Evolutionary conservation across 257 asterid genomes (phyloP).

Genomic region (Voacanga thouarsii): DNA sequence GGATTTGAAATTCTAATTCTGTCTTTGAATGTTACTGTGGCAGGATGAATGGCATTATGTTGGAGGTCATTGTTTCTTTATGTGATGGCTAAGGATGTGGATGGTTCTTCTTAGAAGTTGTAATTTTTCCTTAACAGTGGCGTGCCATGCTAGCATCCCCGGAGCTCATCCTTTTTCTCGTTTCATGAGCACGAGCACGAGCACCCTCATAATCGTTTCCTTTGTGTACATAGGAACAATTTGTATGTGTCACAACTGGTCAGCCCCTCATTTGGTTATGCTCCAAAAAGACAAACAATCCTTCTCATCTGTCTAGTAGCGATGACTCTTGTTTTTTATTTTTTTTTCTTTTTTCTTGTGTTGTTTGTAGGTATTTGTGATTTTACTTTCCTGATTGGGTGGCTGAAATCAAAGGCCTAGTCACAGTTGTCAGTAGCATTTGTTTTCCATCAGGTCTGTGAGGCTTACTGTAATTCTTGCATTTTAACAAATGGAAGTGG

Average conservation of each 20-base stretch:
- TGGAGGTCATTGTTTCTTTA: not conserved
- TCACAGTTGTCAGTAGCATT: not conserved
- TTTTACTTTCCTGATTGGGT: not conserved
- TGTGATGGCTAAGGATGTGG: not conserved
- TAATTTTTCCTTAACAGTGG: not conserved
- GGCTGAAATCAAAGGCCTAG: not conserved
- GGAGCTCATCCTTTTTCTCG: not conserved
- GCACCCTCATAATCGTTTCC: not conserved
- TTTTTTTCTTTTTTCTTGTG: not conserved
- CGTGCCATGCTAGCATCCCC: not conserved
- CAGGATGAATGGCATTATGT: conserved; percentile 10
- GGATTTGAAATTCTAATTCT: not conserved
- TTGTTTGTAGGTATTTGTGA: not conserved
- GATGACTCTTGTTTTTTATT: not conserved
- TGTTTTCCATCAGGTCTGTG: not conserved
- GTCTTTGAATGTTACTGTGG: not conserved
- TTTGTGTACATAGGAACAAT: conserved; percentile 10
- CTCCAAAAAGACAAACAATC: not conserved
- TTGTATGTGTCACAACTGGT: not conserved
- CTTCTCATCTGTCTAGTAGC: not conserved
- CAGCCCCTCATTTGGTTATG: not conserved
- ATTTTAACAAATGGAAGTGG: not conserved
- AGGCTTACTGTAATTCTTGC: not conserved
- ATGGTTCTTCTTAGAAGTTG: not conserved
- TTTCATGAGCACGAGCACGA: not conserved